A percentile compares a stretch with the other conserved stretches of the same genome.
Conservation (phyloP, 2,329 filamentous ascomycete species). For the Anisogramma anomala region DNA sequence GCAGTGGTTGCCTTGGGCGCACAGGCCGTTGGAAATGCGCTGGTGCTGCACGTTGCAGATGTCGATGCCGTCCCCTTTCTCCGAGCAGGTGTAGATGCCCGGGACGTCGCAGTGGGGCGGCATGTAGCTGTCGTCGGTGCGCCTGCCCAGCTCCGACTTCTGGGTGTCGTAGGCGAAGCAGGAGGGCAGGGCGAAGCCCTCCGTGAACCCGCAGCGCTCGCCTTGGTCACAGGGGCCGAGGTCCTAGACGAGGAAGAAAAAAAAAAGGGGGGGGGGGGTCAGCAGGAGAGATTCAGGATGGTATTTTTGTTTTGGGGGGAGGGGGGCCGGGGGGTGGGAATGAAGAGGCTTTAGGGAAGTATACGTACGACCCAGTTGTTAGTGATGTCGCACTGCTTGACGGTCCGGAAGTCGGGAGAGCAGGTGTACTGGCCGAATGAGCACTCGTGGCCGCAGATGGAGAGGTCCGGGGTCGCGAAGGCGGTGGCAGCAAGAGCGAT, state of each 20-base stretch:
- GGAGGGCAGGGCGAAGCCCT: constrained; percentile 10
- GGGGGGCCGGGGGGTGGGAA: not conserved
- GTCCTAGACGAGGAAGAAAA: not conserved
- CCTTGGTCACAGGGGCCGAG: constrained; percentile 10
- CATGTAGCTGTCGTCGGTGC: not conserved
- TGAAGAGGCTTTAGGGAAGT: no score
- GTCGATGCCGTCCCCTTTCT: constrained; percentile 5
- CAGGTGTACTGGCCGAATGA: constrained; percentile 13
- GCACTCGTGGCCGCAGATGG: constrained; percentile 2
- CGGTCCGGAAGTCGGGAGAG: constrained; percentile 5
- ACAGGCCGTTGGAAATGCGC: constrained; percentile 11
- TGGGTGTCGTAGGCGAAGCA: constrained; percentile 8
- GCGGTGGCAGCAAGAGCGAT: constrained; percentile 13
- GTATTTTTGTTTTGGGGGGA: not conserved
- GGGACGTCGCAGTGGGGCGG: constrained; percentile 8
- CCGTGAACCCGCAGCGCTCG: constrained; percentile 9
- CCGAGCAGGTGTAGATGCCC: constrained; percentile 11
- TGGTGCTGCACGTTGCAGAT: constrained; percentile 14
- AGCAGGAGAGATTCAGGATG: no score
- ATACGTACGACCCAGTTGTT: constrained; percentile 9
- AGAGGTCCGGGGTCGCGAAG: constrained; percentile 8
- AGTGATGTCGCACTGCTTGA: constrained; percentile 11
- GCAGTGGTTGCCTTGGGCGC: constrained; percentile 12
- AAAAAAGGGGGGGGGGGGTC: not conserved
- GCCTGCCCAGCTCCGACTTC: not conserved